These are phyloP conservation scores for Monilinia laxa DNA, from an alignment of 2,329 filamentous ascomycete genomes.

Conservation along the genomic window DNA sequence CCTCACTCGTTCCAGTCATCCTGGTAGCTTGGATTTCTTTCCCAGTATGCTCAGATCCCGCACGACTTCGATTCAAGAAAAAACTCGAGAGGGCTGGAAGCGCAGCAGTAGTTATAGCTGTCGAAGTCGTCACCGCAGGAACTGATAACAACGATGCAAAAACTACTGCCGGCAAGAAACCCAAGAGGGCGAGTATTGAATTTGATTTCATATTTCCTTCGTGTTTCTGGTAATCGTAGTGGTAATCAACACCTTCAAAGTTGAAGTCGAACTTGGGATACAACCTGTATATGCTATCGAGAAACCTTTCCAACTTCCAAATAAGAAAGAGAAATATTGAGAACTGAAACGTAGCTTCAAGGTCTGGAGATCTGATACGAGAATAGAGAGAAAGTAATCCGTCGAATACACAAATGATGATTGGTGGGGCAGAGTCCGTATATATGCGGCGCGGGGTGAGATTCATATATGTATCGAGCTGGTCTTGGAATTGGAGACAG, in stretches of 20 bases:
- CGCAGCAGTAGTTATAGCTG: not conserved
- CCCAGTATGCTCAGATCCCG: not conserved
- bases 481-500: not conserved
- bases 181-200: not conserved
- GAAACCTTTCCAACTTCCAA: not conserved
- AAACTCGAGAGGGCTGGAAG: not conserved
- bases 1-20: not conserved
- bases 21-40: not conserved
- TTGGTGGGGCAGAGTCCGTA: slow-evolving; percentile 9
- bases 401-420: not conserved
- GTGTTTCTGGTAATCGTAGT: too few relatives aligned
- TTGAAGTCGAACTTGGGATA: not conserved
- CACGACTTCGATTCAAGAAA: not conserved
- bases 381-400: not conserved
- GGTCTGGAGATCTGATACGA: not conserved
- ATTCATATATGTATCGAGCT: not conserved
- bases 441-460: not conserved
- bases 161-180: not conserved
- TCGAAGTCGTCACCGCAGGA: not conserved
- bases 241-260: not conserved
- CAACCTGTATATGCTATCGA: too few relatives aligned
- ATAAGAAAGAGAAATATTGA: not conserved
- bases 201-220: not conserved
- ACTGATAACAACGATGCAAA: not conserved
- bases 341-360: not conserved